Base-by-base conservation (phyloP, 1,139 yeast genomes). In the Yamadazyma epiphylla region DNA sequence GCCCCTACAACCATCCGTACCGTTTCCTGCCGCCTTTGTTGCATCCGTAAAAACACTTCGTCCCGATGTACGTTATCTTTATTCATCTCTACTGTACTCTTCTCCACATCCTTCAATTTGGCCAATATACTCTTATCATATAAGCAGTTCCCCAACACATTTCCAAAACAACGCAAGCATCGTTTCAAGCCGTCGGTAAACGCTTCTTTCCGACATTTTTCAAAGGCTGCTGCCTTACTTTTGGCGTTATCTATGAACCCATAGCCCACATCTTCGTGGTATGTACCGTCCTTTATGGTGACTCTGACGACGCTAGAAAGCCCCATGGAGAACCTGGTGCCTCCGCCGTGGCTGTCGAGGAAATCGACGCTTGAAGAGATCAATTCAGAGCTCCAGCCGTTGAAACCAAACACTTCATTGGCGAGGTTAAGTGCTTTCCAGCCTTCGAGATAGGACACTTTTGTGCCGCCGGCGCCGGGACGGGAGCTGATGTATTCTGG, bases 401-500 rank as follows among this genome's bases (percentile, higher is more conserved):
- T 77, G 45, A 80, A 83, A 0, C 94, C 94, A 66, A 84, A 83
- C 7, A 83, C 77, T 46, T 80, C 83, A 46, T 84, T 84, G 11
- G 94, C 94, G 27, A 84, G 55, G 48, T 81, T 80, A 25, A 84
- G 70, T 3, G 84, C 89, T 48, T 75, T 79, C 88, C 89, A 82
- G 1, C 94, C 94, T 55, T 82, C 91, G 19, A 83, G 69, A 45
- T 83, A 83, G 2, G 83, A 77, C 4, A 83, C 86, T 30, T 71
- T 64, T 25, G 67, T 67, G 5, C 82, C 80, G 3, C 87, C 87
- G 16, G 81, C 87, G 1, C 89, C 94, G 2, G 89, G 80, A 24
- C 97, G 69, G 29, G 77, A 75, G 24, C 95, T 79, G 19, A 91
- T 80, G 48, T 77, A 89, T 54, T 89, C 97, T 0, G 97, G 96